Conservation (phyloP, 306 rosid species). For the Spatholobus suberectus region DNA sequence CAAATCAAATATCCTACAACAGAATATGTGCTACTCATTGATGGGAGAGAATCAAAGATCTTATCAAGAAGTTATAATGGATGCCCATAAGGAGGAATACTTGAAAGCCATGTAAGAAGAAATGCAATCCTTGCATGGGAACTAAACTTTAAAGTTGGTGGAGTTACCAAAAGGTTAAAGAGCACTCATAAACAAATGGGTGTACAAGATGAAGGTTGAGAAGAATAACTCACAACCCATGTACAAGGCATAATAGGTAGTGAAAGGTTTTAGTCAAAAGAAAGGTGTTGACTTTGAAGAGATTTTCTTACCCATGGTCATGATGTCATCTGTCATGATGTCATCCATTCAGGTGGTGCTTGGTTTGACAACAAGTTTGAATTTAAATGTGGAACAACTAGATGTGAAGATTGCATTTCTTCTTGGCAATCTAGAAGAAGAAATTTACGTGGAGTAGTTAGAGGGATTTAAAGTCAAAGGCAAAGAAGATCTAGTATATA, state of each 20-base stretch:
- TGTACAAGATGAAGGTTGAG: neutral
- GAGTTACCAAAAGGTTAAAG: neutral
- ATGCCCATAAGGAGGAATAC: neutral
- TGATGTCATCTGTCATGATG: too few species aligned
- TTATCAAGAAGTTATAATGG: too few species aligned
- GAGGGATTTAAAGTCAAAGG: neutral
- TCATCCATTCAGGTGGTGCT: too few species aligned
- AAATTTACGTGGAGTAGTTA: neutral
- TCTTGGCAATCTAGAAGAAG: neutral
- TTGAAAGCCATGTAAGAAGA: neutral
- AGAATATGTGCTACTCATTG: neutral
- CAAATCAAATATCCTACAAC: too few species aligned
- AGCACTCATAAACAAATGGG: neutral
- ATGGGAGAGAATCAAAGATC: neutral
- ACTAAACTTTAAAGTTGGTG: neutral
- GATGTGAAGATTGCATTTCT: neutral
- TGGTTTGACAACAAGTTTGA: too few species aligned
- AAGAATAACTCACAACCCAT: neutral
- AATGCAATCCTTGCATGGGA: neutral
- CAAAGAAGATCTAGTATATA: too few species aligned
- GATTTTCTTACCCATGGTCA: too few species aligned
- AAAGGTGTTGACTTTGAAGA: too few species aligned
- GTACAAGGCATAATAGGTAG: too few species aligned
- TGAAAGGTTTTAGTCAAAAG: neutral
- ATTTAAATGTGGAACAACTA: too few species aligned